Conservation (phyloP, 352 stramenopile genomes). For the Phytophthora ramorum region DNA sequence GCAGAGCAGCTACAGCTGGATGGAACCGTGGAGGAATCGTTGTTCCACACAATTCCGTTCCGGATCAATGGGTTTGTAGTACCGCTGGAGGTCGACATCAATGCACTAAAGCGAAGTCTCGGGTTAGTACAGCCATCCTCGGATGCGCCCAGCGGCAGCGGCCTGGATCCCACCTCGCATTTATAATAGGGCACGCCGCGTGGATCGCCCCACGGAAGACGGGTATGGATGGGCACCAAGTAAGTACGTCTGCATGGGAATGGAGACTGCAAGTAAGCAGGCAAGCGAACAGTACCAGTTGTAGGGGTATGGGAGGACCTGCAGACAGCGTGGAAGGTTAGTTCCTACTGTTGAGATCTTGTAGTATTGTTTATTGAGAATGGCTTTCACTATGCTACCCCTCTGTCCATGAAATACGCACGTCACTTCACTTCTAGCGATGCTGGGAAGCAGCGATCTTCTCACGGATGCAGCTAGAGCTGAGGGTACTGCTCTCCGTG, state of each 20-base stretch:
- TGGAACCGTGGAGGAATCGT: constrained; percentile 40
- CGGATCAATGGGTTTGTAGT: constrained; percentile 80
- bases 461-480: constrained; percentile 83
- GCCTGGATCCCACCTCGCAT: constrained; percentile 34
- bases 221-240: constrained; percentile 7
- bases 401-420: background rate
- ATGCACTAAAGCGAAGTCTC: constrained; percentile 59
- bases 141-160: constrained; percentile 13
- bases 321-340: constrained; percentile 7
- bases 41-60: constrained; percentile 71
- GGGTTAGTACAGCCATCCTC: constrained; percentile 37
- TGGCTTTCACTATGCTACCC: background rate
- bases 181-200: constrained; percentile 37
- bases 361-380: background rate
- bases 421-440: constrained; percentile 2
- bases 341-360: background rate
- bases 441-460: constrained; percentile 48
- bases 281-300: constrained; percentile 20
- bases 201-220: constrained; percentile 7
- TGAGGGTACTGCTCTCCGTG: constrained; percentile 85
- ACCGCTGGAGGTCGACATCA: constrained; percentile 74
- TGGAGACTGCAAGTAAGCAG: constrained; percentile 14
- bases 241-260: constrained; percentile 18
- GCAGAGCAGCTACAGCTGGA: constrained; percentile 38
- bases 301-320: constrained; percentile 13